Percentiles rank a stretch among this genome's conserved stretches.
phyloP scores from a whole-genome alignment of 495 filamentous ascomycete species.

The Penicillium roqueforti region DNA sequence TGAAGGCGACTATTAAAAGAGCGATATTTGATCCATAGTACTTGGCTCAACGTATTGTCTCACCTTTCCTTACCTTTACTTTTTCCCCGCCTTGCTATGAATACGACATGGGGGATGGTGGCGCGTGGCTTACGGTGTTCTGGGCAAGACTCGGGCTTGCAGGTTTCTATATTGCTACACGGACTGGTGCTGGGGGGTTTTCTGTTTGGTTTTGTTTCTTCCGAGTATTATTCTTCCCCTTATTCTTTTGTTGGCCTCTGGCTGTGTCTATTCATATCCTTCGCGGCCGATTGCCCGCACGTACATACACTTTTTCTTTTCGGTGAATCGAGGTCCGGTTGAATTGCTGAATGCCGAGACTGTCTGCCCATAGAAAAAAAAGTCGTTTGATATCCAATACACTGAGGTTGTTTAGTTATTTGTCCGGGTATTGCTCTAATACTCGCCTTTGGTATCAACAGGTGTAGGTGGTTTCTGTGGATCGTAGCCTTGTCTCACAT shows the following conservation, averaged over 20 bases:
- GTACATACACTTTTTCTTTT: conserved; percentile 22
- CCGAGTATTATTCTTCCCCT: neutral
- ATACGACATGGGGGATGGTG: conserved; percentile 18
- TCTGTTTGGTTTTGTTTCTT: conserved; percentile 9
- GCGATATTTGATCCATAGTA: neutral
- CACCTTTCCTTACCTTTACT: conserved; percentile 9
- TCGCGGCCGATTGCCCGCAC: conserved; percentile 11
- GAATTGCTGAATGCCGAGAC: neutral
- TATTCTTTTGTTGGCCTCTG: conserved; percentile 3
- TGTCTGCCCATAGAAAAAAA: conserved; percentile 3
- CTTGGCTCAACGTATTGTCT: conserved; percentile 1
- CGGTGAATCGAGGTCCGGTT: conserved; percentile 1
- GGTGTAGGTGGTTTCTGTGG: neutral
- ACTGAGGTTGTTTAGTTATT: neutral
- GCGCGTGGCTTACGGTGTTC: conserved; percentile 35
- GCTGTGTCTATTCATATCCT: conserved; percentile 18
- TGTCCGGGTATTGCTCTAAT: neutral
- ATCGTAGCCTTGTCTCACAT: neutral
- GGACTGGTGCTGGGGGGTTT: conserved; percentile 28
- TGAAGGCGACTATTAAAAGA: conserved; percentile 31
- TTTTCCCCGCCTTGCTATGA: conserved; percentile 12
- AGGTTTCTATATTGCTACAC: conserved; percentile 30
- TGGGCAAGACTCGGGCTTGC: conserved; percentile 15
- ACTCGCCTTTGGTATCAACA: neutral
- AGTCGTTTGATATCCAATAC: conserved; percentile 6